Evolutionary conservation across 2,329 filamentous ascomycete genomes (phyloP).

Genomic region (Fusarium bactridioides): DNA sequence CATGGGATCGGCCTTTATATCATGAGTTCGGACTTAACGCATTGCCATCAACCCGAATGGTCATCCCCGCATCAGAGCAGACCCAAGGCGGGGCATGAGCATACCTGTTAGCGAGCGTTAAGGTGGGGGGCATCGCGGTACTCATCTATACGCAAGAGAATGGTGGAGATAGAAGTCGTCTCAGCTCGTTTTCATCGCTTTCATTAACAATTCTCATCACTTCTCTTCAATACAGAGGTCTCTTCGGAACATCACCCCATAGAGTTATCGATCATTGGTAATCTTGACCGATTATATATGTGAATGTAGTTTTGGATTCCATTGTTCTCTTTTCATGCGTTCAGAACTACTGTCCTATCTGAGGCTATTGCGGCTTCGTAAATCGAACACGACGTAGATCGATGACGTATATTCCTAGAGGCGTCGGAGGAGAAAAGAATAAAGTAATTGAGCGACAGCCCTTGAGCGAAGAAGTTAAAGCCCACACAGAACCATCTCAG

Average conservation of each 20-base stretch:
- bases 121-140: accelerated
- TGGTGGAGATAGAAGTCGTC: neutral
- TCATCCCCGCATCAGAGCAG: neutral
- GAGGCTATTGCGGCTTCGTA: neutral
- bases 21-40: conserved; percentile 10
- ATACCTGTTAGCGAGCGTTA: neutral
- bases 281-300: accelerated
- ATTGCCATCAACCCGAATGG: neutral
- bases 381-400: neutral
- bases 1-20: neutral
- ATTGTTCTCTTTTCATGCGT: neutral
- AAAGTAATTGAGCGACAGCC: too few species aligned
- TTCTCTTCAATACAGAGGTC: too few species aligned
- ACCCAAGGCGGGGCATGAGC: neutral
- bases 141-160: accelerated
- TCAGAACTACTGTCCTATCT: too few species aligned
- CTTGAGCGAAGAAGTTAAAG: neutral
- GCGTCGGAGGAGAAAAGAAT: neutral
- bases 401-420: neutral
- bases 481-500: accelerated
- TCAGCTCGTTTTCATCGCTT: accelerated
- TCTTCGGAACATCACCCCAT: neutral
- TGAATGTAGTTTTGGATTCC: accelerated
- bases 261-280: too few species aligned
- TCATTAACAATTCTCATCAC: neutral